A percentile compares a stretch with the other conserved stretches of the same genome.
These are phyloP conservation scores for Antrodiella citrinella DNA, from an alignment of 768 basidiomycete genomes.

Conservation along the genomic window DNA sequence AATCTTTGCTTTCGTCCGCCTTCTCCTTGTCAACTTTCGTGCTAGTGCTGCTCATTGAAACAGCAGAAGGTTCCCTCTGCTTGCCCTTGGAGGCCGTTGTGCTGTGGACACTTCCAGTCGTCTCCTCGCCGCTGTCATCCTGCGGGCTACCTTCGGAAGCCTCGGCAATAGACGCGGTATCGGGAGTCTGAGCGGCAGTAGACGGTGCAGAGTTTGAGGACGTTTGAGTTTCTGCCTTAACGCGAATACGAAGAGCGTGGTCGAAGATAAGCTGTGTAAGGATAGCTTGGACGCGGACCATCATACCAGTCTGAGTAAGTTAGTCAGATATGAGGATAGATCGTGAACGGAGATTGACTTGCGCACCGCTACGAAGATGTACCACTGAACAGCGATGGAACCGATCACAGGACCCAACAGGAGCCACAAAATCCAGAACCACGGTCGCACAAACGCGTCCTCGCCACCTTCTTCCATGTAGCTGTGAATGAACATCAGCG, in stretches of 20 bases:
- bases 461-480: slow-evolving; percentile 32
- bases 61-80: slow-evolving; percentile 7
- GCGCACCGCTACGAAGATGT: slow-evolving; percentile 28
- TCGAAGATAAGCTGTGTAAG: slow-evolving; percentile 49
- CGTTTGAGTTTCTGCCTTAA: slow-evolving; percentile 16
- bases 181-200: slow-evolving; percentile 20
- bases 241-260: slow-evolving; percentile 44
- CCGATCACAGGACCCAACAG: slow-evolving; percentile 28
- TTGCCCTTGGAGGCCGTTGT: slow-evolving; percentile 11
- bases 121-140: slow-evolving; percentile 9
- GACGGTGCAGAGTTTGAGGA: slow-evolving; percentile 1
- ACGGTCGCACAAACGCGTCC: slow-evolving; percentile 32
- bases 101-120: slow-evolving; percentile 10
- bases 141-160: not conserved
- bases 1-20: slow-evolving; percentile 12
- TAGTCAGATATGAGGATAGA: not conserved
- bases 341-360: not conserved
- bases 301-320: slow-evolving; percentile 6
- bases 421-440: slow-evolving; percentile 37
- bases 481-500: slow-evolving; percentile 4
- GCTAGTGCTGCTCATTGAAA: slow-evolving; percentile 3
- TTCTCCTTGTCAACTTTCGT: slow-evolving; percentile 2
- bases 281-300: slow-evolving; percentile 23
- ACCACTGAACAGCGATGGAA: slow-evolving; percentile 32
- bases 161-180: slow-evolving; percentile 15